Percentiles rank a stretch among this genome's conserved stretches.
Conservation (phyloP, 495 filamentous ascomycete species). For the Penicillium turbatum region DNA sequence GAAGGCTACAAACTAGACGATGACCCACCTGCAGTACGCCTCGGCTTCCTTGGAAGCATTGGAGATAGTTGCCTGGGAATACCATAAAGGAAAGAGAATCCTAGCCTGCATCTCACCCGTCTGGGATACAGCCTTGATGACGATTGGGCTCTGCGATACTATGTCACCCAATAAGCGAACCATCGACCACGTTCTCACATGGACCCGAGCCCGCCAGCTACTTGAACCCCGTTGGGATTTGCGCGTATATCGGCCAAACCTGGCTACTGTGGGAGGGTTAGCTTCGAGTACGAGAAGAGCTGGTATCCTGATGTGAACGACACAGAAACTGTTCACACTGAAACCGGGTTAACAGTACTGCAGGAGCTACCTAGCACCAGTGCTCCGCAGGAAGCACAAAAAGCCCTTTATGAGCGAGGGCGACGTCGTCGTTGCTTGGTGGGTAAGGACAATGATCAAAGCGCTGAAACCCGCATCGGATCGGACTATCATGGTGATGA, state of each 20-base stretch:
- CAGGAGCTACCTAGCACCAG: not conserved
- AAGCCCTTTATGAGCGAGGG: slow-evolving; percentile 27
- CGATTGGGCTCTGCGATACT: slow-evolving; percentile 26
- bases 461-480: slow-evolving; percentile 11
- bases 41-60: slow-evolving; percentile 24
- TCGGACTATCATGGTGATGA: slow-evolving; percentile 20
- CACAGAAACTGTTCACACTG: too few species aligned
- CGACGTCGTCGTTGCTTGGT: slow-evolving; percentile 28
- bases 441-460: slow-evolving; percentile 15
- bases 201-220: slow-evolving; percentile 27
- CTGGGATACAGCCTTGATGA: slow-evolving; percentile 42
- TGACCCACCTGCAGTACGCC: slow-evolving; percentile 5
- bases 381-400: not conserved
- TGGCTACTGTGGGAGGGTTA: slow-evolving; percentile 27
- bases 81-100: slow-evolving; percentile 22
- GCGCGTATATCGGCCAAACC: slow-evolving; percentile 22
- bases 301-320: slow-evolving; percentile 45
- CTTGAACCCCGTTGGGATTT: slow-evolving; percentile 29
- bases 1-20: slow-evolving; percentile 28
- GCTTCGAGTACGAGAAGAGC: slow-evolving; percentile 34
- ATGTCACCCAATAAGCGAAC: not conserved
- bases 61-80: slow-evolving; percentile 24
- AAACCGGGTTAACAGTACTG: too few species aligned
- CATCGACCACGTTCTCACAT: slow-evolving; percentile 17
- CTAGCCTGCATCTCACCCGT: slow-evolving; percentile 28